Percentiles rank a stretch among this genome's conserved stretches.
phyloP scores from a whole-genome alignment of 2,329 filamentous ascomycete genomes.

The Phialemoniopsis sp. region DNA sequence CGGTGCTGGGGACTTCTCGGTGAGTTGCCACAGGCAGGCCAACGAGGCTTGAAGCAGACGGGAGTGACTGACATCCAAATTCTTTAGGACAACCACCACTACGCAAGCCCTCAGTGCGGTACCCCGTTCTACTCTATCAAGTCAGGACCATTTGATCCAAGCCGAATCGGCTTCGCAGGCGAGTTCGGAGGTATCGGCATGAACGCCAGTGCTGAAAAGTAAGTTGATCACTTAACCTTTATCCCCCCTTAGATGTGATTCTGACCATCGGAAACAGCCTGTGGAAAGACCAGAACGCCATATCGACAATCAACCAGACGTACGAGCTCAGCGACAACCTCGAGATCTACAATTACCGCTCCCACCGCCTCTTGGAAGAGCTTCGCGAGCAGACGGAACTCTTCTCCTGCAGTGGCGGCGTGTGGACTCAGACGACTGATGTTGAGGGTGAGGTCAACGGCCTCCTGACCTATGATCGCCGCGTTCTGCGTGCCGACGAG shows the following conservation, averaged over 20 bases:
- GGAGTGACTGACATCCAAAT: too few relatives aligned
- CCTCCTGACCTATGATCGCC: constrained; percentile 64
- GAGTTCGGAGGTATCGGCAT: constrained; percentile 69
- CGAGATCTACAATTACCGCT: constrained; percentile 63
- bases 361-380: constrained; percentile 55
- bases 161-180: constrained; percentile 63
- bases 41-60: too few relatives aligned
- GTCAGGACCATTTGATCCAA: constrained; percentile 51
- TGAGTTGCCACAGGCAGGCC: constrained; percentile 5
- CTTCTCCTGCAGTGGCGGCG: constrained; percentile 61
- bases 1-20: constrained; percentile 59
- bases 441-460: constrained; percentile 74
- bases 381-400: constrained; percentile 55
- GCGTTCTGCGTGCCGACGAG: constrained; percentile 51
- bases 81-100: constrained; percentile 63
- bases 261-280: too few relatives aligned
- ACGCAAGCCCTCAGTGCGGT: constrained; percentile 67
- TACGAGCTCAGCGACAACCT: constrained; percentile 61
- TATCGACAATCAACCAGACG: constrained; percentile 59
- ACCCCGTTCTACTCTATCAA: constrained; percentile 60
- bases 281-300: constrained; percentile 58
- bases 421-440: constrained; percentile 73
- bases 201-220: constrained; percentile 60
- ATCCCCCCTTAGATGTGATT: too few relatives aligned
- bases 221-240: constrained; percentile 16